These are phyloP conservation scores for Spergularia marina DNA, from an alignment of 148 eudicot genomes.

Conservation along the genomic window DNA sequence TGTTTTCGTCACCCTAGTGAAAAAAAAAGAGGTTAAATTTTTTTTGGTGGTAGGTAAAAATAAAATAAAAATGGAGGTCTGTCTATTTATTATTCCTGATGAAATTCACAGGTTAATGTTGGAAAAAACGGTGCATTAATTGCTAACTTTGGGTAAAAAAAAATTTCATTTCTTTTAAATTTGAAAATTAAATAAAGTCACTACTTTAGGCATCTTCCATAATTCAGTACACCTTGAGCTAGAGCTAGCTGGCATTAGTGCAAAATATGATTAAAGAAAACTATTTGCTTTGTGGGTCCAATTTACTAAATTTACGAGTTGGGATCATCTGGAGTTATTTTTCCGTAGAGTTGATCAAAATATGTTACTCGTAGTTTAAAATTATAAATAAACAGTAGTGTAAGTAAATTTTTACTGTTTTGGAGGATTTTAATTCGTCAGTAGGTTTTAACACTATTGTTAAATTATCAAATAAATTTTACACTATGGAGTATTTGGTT, in stretches of 20 bases:
- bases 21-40: not conserved
- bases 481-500: too few species aligned
- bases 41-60: not conserved
- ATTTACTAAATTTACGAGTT: too few species aligned
- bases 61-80: not conserved
- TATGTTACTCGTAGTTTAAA: too few species aligned
- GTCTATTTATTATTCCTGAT: not conserved
- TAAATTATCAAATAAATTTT: too few species aligned
- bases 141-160: not conserved
- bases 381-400: too few species aligned
- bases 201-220: constrained; percentile 6
- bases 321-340: too few species aligned
- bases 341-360: too few species aligned
- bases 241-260: constrained; percentile 12
- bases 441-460: too few species aligned
- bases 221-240: not conserved
- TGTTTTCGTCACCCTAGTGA: not conserved
- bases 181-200: not conserved
- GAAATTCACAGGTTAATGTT: constrained; percentile 9
- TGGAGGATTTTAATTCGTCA: too few species aligned
- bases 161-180: not conserved
- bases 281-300: too few species aligned
- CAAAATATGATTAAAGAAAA: not conserved
- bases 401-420: too few species aligned
- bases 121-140: constrained; percentile 4